phyloP scores from a whole-genome alignment of 2,329 filamentous ascomycete species.

The Nigrograna mackinnonii region DNA sequence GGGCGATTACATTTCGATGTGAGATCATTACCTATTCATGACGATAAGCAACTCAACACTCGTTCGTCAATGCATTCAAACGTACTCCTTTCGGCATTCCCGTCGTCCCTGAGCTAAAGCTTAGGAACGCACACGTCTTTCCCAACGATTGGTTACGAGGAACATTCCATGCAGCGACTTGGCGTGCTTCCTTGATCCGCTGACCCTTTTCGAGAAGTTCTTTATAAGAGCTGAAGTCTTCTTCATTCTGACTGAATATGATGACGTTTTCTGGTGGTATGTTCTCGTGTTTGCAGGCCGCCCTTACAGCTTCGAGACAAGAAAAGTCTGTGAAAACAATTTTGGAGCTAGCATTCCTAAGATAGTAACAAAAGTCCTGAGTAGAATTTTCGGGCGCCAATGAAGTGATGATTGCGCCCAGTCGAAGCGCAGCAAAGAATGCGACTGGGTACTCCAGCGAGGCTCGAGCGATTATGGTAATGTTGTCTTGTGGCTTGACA shows the following conservation, averaged over 20 bases:
- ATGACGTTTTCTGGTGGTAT: neutral
- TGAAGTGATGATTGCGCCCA: slow-evolving; percentile 62
- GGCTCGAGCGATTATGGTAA: no score
- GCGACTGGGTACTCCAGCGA: slow-evolving; percentile 70
- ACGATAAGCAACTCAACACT: slow-evolving; percentile 46
- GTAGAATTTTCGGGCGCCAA: slow-evolving; percentile 68
- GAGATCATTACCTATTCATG: slow-evolving; percentile 40
- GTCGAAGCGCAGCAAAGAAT: slow-evolving; percentile 59
- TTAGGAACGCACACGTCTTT: neutral
- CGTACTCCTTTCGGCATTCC: neutral
- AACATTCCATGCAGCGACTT: neutral
- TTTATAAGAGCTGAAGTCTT: no score
- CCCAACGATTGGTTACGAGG: neutral
- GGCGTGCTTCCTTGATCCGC: neutral
- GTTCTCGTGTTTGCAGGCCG: neutral
- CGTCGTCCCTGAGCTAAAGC: neutral
- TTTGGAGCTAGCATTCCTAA: slow-evolving; percentile 60
- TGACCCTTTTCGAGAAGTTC: no score
- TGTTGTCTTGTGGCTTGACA: no score
- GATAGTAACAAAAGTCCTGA: slow-evolving; percentile 69
- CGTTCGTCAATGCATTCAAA: slow-evolving; percentile 56
- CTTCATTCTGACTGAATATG: no score
- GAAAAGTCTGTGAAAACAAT: slow-evolving; percentile 30
- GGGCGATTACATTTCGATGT: slow-evolving; percentile 48
- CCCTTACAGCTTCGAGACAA: neutral